phyloP scores from a whole-genome alignment of 345 rosid genomes.

The Populus deltoides region DNA sequence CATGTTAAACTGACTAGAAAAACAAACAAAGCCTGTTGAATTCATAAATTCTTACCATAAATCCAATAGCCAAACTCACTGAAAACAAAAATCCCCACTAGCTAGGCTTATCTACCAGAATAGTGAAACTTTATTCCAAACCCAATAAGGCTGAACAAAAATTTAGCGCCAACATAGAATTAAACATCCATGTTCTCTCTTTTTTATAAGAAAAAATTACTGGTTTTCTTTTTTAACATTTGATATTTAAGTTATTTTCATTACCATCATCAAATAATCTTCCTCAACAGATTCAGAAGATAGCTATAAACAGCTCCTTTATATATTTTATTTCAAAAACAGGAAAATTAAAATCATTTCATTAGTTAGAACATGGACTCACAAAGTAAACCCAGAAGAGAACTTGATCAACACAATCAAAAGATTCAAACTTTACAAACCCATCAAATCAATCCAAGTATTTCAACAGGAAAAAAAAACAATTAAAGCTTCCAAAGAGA shows the following conservation, averaged over 20 bases:
- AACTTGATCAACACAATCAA: conserved; percentile 7
- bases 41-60: background rate
- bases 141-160: background rate
- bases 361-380: background rate
- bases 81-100: background rate
- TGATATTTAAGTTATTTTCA: background rate
- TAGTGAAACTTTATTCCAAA: background rate
- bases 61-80: background rate
- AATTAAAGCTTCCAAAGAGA: background rate
- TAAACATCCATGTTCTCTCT: background rate
- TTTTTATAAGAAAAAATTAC: too few species aligned
- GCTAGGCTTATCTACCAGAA: background rate
- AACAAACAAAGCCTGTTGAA: background rate
- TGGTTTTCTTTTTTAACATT: background rate
- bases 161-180: background rate
- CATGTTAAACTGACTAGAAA: background rate
- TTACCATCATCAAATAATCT: background rate
- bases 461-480: background rate
- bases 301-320: background rate
- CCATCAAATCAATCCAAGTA: background rate
- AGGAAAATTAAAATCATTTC: background rate
- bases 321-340: background rate
- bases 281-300: background rate
- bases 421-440: background rate
- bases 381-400: conserved; percentile 16